Conservation (phyloP, 306 rosid genomes). For the Lagenaria siceraria region DNA sequence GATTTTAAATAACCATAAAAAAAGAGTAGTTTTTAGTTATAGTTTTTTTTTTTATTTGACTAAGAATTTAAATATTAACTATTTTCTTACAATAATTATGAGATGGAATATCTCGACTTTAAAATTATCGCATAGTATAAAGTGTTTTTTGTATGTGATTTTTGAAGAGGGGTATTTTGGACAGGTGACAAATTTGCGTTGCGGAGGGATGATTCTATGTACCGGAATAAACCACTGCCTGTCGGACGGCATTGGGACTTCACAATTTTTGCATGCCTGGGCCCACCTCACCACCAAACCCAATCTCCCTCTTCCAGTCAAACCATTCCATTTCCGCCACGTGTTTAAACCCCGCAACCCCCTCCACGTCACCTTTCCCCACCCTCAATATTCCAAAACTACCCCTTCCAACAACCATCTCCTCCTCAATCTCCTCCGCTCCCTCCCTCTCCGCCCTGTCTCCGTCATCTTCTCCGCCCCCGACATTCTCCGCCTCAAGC, state of each 20-base stretch:
- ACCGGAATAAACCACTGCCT: slow-evolving; percentile 71
- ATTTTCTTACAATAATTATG: too few species aligned
- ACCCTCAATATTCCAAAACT: slow-evolving; percentile 32
- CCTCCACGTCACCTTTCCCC: slow-evolving; percentile 10
- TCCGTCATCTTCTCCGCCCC: slow-evolving; percentile 39
- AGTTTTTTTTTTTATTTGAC: too few species aligned
- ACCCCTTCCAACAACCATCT: not conserved
- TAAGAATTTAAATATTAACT: too few species aligned
- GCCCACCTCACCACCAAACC: slow-evolving; percentile 33
- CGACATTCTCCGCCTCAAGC: slow-evolving; percentile 36
- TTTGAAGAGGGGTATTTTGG: not conserved
- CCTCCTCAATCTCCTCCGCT: slow-evolving; percentile 34
- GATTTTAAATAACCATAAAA: too few species aligned
- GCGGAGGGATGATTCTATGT: slow-evolving; percentile 78
- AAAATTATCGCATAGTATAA: too few species aligned
- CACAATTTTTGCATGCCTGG: slow-evolving; percentile 73
- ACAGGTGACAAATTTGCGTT: slow-evolving; percentile 52
- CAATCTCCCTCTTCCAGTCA: slow-evolving; percentile 13
- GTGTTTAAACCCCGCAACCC: slow-evolving; percentile 42
- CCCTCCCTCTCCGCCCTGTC: slow-evolving; percentile 46
- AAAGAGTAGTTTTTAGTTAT: too few species aligned
- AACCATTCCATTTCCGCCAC: slow-evolving; percentile 48
- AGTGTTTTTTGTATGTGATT: too few species aligned
- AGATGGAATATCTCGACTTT: too few species aligned
- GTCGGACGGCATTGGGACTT: slow-evolving; percentile 73